Evolutionary conservation across 441 rosid genomes (phyloP), one percentile per base, ranked within the genome.

Genomic region (Euphorbia celastroides): DNA sequence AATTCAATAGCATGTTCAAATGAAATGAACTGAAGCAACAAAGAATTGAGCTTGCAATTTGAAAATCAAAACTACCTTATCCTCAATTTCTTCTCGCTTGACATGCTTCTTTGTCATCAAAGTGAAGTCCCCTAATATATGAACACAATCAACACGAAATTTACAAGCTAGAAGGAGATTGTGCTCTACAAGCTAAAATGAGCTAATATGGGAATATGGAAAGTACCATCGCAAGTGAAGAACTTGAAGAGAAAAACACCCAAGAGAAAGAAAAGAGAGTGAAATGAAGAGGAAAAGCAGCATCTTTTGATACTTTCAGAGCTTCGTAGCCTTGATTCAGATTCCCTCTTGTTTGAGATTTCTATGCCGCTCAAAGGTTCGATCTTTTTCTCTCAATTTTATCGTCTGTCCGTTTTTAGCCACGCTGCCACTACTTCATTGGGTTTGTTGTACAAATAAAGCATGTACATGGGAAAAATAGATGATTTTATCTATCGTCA

Each of bases 71-170:
- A n/a, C 26, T 70, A 83, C 98, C 86, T 92, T 90, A 61, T 87
- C 93, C 77, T 90, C 86, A 34, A 92, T 82, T 67, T 83, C 90
- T 67, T 87, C 89, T 7, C 79, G 82, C 71, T 88, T 92, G 20
- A 75, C 93, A 70, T 78, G 87, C 73, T 58, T 81, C 82, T 84
- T 92, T 6, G 90, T 85, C 70, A 70, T 75, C 71, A 92, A 75
- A 0, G 96, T 86, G 67, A 86, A 81, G 75, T 92, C 96, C 1
- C 95, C 96, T 89, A 51, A 36, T 76, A 69, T 60, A n/a, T 27
- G 62, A 26, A 63, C 65, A 13, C 30, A 38, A 65, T 48, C 22
- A 5, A 20, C 36, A 1, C n/a, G n/a, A n/a, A n/a, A n/a, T n/a
- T n/a, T 7, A 70, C 64, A 28, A 70, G 28, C 1, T 22, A 27